These are phyloP conservation scores for Diversispora eburnea DNA, from an alignment of 192 early-diverging fungal species.

Conservation along the genomic window DNA sequence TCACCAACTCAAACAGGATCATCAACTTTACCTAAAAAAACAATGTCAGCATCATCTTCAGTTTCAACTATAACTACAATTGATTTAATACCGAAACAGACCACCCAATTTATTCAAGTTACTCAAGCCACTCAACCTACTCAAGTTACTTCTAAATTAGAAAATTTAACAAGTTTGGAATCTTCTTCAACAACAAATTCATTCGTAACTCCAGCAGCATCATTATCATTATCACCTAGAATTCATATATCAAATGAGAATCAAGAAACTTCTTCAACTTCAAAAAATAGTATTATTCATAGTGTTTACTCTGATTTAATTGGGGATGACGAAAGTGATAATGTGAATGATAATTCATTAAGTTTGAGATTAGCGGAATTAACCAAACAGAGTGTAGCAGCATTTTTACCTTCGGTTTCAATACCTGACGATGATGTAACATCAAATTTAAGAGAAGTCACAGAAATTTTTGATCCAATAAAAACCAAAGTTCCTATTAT, in stretches of 20 bases:
- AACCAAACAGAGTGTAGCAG: background rate
- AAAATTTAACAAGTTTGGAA: slow-evolving; percentile 8
- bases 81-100: background rate
- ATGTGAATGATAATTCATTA: no score
- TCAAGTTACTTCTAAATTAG: background rate
- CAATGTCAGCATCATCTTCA: slow-evolving; percentile 17
- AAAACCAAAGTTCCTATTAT: background rate
- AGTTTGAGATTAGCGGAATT: slow-evolving; percentile 1
- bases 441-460: background rate
- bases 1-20: background rate
- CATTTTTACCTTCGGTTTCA: slow-evolving; percentile 4
- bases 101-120: background rate
- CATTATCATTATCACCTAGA: background rate
- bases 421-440: no score
- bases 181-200: slow-evolving; percentile 5
- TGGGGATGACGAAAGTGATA: no score
- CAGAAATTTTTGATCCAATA: background rate
- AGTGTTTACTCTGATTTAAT: background rate
- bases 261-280: slow-evolving; percentile 1
- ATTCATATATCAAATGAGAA: background rate
- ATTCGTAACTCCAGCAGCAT: slow-evolving; percentile 7
- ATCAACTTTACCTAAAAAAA: background rate
- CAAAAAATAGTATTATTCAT: background rate
- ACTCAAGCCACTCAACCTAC: background rate
- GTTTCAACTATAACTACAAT: slow-evolving; percentile 24